Evolutionary conservation across 352 stramenopile species (phyloP), one percentile per base, ranked within the genome.

Genomic region (Phytophthora rubi): DNA sequence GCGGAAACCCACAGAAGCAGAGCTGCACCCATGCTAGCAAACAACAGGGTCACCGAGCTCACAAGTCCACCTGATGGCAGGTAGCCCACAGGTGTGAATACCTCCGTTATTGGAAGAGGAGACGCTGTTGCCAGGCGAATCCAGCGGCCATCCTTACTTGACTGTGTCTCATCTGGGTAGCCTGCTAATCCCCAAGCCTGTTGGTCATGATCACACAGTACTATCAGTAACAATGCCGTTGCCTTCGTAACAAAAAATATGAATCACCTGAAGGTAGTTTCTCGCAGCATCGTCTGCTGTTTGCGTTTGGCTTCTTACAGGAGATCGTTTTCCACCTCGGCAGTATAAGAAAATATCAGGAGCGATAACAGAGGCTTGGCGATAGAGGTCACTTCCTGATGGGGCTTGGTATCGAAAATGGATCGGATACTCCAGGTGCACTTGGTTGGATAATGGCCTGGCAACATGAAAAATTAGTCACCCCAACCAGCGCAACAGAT

Each of bases 341-440:
- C 75, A 88, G 37, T 70, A 75, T 18, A 90, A 15, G 16, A 89
- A 85, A 0, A 86, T 32, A 9, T 89, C 77, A 18, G 82, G 82
- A 23, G 79, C 60, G 28, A 88, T 58, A n/a, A 90, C 39, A 6
- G 49, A 74, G 21, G 79, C 79, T 53, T 54, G 23, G 4, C 81
- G 79, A 51, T 85, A 86, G 30, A 76, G 30, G 16, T 79, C 62
- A 2, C 18, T 75, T 42, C 73, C 56, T 9, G 82, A 86, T 10
- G 82, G 81, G 4, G 79, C 74, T 79, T 90, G 81, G 47, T 90
- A 90, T 15, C 82, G 77, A 39, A 90, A 83, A 39, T 90, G 82
- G 65, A 90, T 86, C 2, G 82, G 82, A 35, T 85, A 85, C 18
- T 86, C 75, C 2, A 80, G 45, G 8, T 76, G 69, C 28, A 72